Evolutionary conservation across 306 rosid species (phyloP).

Genomic region (Lathyrus sativus): DNA sequence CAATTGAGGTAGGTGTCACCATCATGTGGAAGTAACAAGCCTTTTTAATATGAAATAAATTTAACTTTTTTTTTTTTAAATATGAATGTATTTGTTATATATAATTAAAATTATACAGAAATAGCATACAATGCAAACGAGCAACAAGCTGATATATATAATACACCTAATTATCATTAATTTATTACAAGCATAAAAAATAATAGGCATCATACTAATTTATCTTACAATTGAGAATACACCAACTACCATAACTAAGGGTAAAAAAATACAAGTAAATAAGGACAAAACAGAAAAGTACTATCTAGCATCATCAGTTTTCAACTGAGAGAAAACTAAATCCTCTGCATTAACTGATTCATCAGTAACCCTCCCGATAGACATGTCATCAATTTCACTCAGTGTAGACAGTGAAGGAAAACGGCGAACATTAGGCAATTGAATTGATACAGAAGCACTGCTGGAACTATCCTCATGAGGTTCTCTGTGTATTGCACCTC

Average conservation of each 20-base stretch:
- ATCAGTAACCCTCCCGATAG: conserved; percentile 27
- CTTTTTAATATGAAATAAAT: too few relatives aligned
- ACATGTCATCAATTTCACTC: conserved; percentile 35
- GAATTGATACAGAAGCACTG: conserved; percentile 38
- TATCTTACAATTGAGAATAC: conserved; percentile 28
- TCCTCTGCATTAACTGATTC: conserved; percentile 32
- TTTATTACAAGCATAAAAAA: conserved; percentile 21
- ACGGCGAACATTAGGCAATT: conserved; percentile 26
- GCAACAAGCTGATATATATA: too few relatives aligned
- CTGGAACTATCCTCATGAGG: conserved; percentile 43
- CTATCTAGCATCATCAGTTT: conserved; percentile 43
- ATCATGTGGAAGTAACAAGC: too few relatives aligned
- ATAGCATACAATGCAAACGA: too few relatives aligned
- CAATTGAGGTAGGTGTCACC: background rate
- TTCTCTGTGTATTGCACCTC: background rate
- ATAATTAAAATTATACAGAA: too few relatives aligned
- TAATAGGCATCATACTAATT: conserved; percentile 5
- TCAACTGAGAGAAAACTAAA: conserved; percentile 45
- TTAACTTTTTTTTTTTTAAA: too few relatives aligned
- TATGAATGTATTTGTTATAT: too few relatives aligned
- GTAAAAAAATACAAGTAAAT: background rate
- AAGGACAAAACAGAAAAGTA: background rate
- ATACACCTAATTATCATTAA: background rate
- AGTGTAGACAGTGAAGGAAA: conserved; percentile 45
- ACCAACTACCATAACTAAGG: too few relatives aligned